These are phyloP conservation scores for Diversispora epigaea DNA, from an alignment of 192 early-diverging fungal species.

Conservation along the genomic window DNA sequence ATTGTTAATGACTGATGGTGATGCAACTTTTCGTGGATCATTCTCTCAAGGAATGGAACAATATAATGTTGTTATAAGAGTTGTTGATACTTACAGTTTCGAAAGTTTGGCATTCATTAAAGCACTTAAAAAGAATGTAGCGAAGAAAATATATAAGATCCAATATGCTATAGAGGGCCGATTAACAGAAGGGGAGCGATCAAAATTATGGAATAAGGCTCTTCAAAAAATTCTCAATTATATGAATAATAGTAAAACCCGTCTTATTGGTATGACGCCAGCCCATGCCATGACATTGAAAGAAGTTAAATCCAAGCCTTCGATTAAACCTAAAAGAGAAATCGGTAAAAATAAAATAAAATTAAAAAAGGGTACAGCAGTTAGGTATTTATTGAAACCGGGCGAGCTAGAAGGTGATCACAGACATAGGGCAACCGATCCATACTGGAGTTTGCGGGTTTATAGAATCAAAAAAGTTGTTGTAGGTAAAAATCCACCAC, in stretches of 20 bases:
- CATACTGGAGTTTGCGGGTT: background rate
- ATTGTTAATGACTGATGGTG: too few relatives aligned
- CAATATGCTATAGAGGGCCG: background rate
- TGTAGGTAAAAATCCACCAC: too few relatives aligned
- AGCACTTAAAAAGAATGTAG: slow-evolving; percentile 20
- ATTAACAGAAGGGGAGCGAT: background rate
- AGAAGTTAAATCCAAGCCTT: background rate
- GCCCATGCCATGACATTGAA: background rate
- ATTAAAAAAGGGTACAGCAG: background rate
- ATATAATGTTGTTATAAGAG: background rate
- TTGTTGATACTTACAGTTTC: slow-evolving; percentile 8
- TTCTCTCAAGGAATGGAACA: background rate
- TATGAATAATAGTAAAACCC: background rate
- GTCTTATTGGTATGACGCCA: background rate
- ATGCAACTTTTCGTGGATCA: too few relatives aligned
- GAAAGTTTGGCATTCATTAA: background rate
- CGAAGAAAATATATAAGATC: background rate
- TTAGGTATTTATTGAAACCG: background rate
- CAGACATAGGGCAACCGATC: background rate
- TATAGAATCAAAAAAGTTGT: background rate
- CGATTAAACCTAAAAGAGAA: background rate
- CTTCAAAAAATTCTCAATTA: background rate
- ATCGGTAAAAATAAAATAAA: background rate
- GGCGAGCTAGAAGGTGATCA: background rate
- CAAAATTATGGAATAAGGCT: slow-evolving; percentile 1